phyloP scores from a whole-genome alignment of 108 stramenopile species.

The Cyclotella sp. region DNA sequence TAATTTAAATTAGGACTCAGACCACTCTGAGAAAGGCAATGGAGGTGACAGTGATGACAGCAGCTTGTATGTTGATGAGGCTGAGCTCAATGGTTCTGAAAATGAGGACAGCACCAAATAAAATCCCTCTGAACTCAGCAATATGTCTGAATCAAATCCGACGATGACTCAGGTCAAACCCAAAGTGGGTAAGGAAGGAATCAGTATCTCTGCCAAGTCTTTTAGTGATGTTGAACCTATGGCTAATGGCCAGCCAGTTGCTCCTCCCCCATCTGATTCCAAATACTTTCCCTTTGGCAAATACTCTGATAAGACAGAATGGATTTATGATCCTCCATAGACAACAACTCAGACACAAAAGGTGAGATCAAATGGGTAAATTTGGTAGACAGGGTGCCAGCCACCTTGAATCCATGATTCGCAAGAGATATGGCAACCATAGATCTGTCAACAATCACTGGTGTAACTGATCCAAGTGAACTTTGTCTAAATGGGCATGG shows the following conservation, averaged over 20 bases:
- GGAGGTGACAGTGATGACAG: background rate
- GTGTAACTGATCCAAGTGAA: background rate
- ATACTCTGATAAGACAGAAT: background rate
- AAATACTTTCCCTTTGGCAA: background rate
- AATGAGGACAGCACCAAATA: no score
- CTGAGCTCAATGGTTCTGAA: background rate
- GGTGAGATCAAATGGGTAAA: background rate
- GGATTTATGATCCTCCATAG: background rate
- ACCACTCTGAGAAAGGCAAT: background rate
- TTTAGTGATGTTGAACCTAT: background rate
- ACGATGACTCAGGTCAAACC: constrained; percentile 5
- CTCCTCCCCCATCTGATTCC: no score
- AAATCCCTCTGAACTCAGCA: no score
- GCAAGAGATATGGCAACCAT: background rate
- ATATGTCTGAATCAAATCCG: no score
- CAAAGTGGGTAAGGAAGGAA: background rate
- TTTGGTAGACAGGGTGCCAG: background rate
- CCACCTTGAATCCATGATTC: background rate
- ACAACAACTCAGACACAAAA: no score
- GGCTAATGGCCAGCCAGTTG: background rate
- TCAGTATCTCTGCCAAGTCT: background rate
- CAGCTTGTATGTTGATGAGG: background rate
- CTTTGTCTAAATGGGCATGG: background rate
- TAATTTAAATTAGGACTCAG: background rate
- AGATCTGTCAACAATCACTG: background rate